phyloP scores from a whole-genome alignment of 2,329 filamentous ascomycete genomes.

The Stachybotrys chartarum region DNA sequence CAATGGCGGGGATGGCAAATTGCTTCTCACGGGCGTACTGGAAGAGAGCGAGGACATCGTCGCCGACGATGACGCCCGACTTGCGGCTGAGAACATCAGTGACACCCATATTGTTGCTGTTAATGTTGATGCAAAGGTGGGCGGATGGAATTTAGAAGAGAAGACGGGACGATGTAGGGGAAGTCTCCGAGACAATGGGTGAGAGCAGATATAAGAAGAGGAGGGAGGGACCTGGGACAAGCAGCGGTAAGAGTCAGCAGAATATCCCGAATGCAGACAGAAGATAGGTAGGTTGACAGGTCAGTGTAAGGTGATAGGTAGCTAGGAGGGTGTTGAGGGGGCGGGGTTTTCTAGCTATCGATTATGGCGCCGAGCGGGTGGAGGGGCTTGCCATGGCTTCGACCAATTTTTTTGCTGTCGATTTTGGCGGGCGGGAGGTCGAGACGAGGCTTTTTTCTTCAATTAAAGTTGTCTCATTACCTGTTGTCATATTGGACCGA shows the following conservation, averaged over 20 bases:
- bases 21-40: constrained; percentile 81
- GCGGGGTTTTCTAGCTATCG: background rate
- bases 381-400: background rate
- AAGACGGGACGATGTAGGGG: constrained; percentile 11
- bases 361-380: background rate
- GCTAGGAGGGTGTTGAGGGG: background rate
- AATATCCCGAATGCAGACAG: background rate
- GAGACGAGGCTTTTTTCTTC: background rate
- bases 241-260: background rate
- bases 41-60: constrained; percentile 62
- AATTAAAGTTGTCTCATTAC: background rate
- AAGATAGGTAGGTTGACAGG: background rate
- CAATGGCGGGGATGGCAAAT: constrained; percentile 81
- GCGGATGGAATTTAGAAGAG: background rate
- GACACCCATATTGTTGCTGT: constrained; percentile 24
- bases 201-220: background rate
- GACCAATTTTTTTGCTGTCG: background rate
- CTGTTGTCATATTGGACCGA: background rate
- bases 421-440: background rate
- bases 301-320: background rate
- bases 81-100: constrained; percentile 41
- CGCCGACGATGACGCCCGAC: constrained; percentile 46
- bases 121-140: constrained; percentile 13
- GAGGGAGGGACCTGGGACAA: background rate
- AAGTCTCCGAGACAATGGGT: background rate